Evolutionary conservation across 2,329 filamentous ascomycete genomes (phyloP).

Genomic region (Penicillium sp.): DNA sequence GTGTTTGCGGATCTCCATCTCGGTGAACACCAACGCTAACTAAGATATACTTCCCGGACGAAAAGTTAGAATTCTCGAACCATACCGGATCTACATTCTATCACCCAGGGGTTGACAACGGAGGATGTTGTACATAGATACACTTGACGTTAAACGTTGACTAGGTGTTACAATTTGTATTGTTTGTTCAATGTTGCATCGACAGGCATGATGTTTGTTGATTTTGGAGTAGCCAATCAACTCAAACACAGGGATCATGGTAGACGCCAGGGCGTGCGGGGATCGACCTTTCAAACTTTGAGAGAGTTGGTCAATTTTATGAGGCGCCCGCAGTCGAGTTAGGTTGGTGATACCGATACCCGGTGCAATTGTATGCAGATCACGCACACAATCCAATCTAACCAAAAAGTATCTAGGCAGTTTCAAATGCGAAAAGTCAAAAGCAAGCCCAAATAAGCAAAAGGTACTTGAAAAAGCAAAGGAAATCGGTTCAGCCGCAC

Average conservation of each 20-base stretch:
- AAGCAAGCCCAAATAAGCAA: constrained; percentile 1
- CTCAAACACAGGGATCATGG: background rate
- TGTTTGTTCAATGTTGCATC: background rate
- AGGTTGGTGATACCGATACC: constrained; percentile 3
- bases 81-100: background rate
- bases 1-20: background rate
- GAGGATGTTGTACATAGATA: background rate
- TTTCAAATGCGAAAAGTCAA: constrained; percentile 2
- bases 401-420: background rate
- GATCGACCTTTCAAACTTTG: background rate
- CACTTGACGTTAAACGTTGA: background rate
- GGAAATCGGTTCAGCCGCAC: constrained; percentile 1
- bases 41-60: background rate
- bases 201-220: background rate
- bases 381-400: background rate
- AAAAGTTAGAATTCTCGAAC: background rate
- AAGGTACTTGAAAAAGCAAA: background rate
- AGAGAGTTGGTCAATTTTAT: background rate
- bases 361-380: constrained; percentile 7
- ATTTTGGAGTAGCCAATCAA: background rate
- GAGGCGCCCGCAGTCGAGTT: background rate
- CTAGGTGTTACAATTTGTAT: constrained; percentile 1
- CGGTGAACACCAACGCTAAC: no score
- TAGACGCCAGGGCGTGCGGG: background rate
- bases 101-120: background rate